Evolutionary conservation across 2,329 filamentous ascomycete genomes (phyloP).

Genomic region (Alternaria dauci): DNA sequence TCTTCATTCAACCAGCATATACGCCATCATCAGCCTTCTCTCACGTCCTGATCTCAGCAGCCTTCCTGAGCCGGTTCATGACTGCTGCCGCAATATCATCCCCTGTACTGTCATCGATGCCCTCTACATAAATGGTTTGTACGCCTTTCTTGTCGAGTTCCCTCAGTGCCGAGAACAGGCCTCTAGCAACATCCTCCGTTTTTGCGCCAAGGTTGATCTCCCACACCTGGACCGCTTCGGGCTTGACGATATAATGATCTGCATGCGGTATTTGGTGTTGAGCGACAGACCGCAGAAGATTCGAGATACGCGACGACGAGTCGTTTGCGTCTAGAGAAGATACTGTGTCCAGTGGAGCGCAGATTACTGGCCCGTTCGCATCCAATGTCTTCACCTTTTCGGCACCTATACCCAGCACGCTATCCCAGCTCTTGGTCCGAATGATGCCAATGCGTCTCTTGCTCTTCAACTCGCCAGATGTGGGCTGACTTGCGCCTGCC

Average conservation of each 20-base stretch:
- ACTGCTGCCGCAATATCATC: slow-evolving; percentile 80
- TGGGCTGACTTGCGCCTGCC: slow-evolving; percentile 52
- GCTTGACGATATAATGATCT: slow-evolving; percentile 23
- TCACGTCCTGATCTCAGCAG: slow-evolving; percentile 48
- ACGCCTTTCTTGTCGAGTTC: slow-evolving; percentile 82
- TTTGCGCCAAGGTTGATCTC: slow-evolving; percentile 78
- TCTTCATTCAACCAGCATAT: not conserved
- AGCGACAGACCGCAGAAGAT: slow-evolving; percentile 46
- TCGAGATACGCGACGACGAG: slow-evolving; percentile 28
- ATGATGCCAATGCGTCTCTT: slow-evolving; percentile 54
- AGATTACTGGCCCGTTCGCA: slow-evolving; percentile 22
- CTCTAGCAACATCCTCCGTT: slow-evolving; percentile 79
- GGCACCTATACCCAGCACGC: slow-evolving; percentile 28
- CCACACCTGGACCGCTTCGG: slow-evolving; percentile 54
- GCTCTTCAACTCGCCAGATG: slow-evolving; percentile 37
- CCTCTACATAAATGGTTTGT: slow-evolving; percentile 89
- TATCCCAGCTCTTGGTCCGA: slow-evolving; percentile 39
- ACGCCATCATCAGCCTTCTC: not conserved
- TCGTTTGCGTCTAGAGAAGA: not conserved
- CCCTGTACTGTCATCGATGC: slow-evolving; percentile 72
- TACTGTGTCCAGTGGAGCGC: slow-evolving; percentile 5
- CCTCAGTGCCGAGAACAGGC: slow-evolving; percentile 85
- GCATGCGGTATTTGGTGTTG: slow-evolving; percentile 48
- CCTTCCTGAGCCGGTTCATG: slow-evolving; percentile 62
- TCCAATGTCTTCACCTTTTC: not conserved